A percentile compares a stretch with the other conserved stretches of the same genome.
Evolutionary conservation across 1,284 basidiomycete genomes (phyloP).

Genomic region (Coniferiporia sulphurascens): DNA sequence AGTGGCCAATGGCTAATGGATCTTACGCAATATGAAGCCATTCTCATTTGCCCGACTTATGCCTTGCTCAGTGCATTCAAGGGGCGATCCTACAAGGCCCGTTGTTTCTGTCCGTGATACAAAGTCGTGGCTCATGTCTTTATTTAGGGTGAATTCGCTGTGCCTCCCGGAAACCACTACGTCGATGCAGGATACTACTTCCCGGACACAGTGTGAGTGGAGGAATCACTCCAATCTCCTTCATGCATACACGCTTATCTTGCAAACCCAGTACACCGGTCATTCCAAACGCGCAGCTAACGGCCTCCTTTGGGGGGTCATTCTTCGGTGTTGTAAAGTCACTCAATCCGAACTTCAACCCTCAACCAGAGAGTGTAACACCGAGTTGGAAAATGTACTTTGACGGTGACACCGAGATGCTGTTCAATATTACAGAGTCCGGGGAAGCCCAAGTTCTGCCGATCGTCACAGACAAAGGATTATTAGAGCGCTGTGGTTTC

Average conservation of each 20-base stretch:
- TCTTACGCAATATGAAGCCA: constrained; percentile 21
- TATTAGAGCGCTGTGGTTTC: constrained; percentile 29
- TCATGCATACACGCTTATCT: neutral
- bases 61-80: constrained; percentile 26
- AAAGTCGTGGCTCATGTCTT: neutral
- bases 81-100: constrained; percentile 11
- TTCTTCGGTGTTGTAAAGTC: constrained; percentile 36
- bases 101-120: too few relatives aligned
- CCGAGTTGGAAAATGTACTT: constrained; percentile 28
- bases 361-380: constrained; percentile 25
- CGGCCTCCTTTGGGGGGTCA: constrained; percentile 35
- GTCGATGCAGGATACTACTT: constrained; percentile 30
- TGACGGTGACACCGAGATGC: constrained; percentile 29
- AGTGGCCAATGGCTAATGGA: too few relatives aligned
- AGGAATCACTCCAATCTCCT: neutral
- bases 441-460: constrained; percentile 25
- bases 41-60: constrained; percentile 33
- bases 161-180: constrained; percentile 28
- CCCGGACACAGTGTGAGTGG: constrained; percentile 16
- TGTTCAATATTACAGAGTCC: constrained; percentile 31
- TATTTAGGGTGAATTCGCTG: constrained; percentile 28
- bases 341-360: constrained; percentile 35
- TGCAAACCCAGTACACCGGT: constrained; percentile 19
- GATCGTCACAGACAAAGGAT: constrained; percentile 23
- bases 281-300: constrained; percentile 34